Evolutionary conservation across 2,329 filamentous ascomycete species (phyloP).

Genomic region (Fusarium tjaetaba): DNA sequence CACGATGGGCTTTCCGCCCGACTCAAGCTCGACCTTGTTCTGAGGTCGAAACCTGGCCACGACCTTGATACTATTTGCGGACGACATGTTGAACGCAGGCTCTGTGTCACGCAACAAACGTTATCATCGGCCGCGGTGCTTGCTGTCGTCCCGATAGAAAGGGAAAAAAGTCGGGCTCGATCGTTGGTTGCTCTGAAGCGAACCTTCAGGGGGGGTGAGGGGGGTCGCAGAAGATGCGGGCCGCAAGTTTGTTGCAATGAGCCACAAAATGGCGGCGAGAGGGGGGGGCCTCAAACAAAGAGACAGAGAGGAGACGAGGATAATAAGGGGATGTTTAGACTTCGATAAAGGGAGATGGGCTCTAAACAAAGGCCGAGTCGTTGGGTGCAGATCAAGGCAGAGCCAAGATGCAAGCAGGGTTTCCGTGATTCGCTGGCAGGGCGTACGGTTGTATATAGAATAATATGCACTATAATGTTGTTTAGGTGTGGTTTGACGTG

Average conservation of each 20-base stretch:
- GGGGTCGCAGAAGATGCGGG: conserved; percentile 39
- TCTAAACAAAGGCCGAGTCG: conserved; percentile 7
- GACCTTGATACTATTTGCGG: conserved; percentile 79
- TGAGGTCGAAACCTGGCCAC: conserved; percentile 98
- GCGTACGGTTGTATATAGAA: conserved; percentile 1
- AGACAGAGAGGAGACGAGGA: conserved; percentile 1
- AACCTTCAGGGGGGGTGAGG: conserved; percentile 33
- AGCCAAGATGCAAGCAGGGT: conserved; percentile 28
- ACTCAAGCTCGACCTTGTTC: conserved; percentile 91
- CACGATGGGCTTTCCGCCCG: conserved; percentile 92
- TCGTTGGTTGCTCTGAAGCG: conserved; percentile 28
- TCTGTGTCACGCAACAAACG: conserved; percentile 36
- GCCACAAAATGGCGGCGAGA: conserved; percentile 42
- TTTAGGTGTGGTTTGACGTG: conserved; percentile 27
- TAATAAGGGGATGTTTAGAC: conserved; percentile 3
- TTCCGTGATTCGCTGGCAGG: conserved; percentile 35
- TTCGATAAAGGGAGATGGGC: not conserved
- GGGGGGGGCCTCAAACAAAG: conserved; percentile 26
- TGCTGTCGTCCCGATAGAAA: conserved; percentile 23
- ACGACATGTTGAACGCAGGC: conserved; percentile 57
- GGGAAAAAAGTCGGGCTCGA: conserved; percentile 25
- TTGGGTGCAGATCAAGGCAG: conserved; percentile 17
- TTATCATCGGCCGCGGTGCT: conserved; percentile 43
- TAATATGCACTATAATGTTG: conserved; percentile 25
- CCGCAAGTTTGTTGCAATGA: conserved; percentile 31